Evolutionary conservation across 768 basidiomycete species (phyloP), one percentile per base, ranked within the genome.

Genomic region (Trichaptum fuscoviolaceum): DNA sequence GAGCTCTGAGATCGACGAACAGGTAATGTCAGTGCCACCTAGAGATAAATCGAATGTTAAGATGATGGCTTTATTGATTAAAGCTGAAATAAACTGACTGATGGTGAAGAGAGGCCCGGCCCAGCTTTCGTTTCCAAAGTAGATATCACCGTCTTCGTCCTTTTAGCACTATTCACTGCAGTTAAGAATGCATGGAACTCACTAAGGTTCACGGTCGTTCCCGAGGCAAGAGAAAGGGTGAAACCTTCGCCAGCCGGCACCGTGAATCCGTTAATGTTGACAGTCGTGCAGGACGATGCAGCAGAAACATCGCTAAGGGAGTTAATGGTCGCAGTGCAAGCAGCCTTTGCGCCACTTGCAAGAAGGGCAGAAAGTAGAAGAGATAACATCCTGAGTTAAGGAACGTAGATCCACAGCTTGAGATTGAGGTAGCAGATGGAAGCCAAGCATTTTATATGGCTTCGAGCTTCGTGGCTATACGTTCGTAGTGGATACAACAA

Each of bases 141-240:
- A 69, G 59, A 90, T 79, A 35, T 89, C 82, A 18, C 88, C 88
- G 67, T 79, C 85, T 88, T 30, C 3, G 3, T 25, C 6, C 15
- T 42, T 25, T 65, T 35, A 35, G 1, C 9, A 57, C 15, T 26
- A 36, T 17, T n/a, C 0, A 26, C 27, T 24, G 69, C 9, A 26
- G 17, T 18, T 9, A 30, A 17, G 18, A 5, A 10, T 7, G 36
- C 18, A 57, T 23, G 62, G 35, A 23, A 75, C 84, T 71, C 69
- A 87, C 87, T 74, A 74, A 89, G 75, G 63, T 83, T 87, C 66
- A 90, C 88, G 4, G 80, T 86, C 1, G 86, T 82, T 7, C 84
- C 84, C 26, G 74, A 69, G 58, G 77, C 66, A 30, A 89, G 77
- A n/a, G 73, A 69, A 35, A 89, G 79, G 20, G 75, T 77, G 70